Conservation (phyloP, 164 flowering plant species). For the Magnolia sinica region DNA sequence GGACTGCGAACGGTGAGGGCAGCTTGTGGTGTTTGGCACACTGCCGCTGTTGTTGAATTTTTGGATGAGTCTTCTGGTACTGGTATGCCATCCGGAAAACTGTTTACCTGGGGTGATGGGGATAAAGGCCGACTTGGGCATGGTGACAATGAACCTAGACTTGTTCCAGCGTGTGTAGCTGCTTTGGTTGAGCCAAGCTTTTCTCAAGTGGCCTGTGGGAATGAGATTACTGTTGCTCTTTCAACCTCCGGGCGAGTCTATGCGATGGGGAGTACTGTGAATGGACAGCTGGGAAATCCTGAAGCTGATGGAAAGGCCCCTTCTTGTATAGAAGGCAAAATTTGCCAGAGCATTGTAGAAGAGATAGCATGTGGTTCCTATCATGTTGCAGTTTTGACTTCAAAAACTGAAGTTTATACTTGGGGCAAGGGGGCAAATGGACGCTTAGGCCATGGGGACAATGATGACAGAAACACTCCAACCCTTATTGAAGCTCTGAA, state of each 20-base stretch:
- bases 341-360: conserved; percentile 54
- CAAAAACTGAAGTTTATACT: conserved; percentile 81
- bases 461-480: conserved; percentile 57
- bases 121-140: conserved; percentile 84
- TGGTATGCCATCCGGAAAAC: conserved; percentile 45
- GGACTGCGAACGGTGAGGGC: conserved; percentile 62
- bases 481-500: conserved; percentile 62
- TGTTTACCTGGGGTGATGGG: conserved; percentile 97
- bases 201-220: conserved; percentile 79
- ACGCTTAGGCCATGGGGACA: conserved; percentile 87
- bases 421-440: conserved; percentile 97
- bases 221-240: conserved; percentile 62
- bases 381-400: conserved; percentile 84
- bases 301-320: conserved; percentile 61
- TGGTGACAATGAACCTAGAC: conserved; percentile 64
- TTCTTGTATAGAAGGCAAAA: conserved; percentile 45
- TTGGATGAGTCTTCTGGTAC: conserved; percentile 25
- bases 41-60: conserved; percentile 77
- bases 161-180: conserved; percentile 59
- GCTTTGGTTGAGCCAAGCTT: conserved; percentile 49
- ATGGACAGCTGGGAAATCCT: conserved; percentile 78
- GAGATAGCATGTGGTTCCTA: conserved; percentile 85
- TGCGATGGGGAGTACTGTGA: conserved; percentile 70
- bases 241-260: conserved; percentile 71
- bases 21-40: conserved; percentile 98